Evolutionary conservation across 805 yeast genomes (phyloP), one percentile per base, ranked within the genome.

Genomic region (Kodamaea leandrae): DNA sequence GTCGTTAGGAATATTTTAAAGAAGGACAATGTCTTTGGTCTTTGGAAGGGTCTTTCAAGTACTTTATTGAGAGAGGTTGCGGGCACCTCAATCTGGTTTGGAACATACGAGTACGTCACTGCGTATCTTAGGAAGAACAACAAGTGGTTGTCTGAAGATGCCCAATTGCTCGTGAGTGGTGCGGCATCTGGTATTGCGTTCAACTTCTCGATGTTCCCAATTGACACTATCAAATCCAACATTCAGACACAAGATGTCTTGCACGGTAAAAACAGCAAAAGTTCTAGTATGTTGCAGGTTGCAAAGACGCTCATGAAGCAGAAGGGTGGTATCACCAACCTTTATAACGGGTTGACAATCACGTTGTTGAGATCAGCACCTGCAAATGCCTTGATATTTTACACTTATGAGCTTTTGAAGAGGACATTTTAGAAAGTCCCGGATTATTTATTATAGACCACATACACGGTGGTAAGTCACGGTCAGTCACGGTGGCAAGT

Each of bases 1-100:
- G 50, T 63, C 6, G 54, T 68, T 35, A 49, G 50, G 27, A 58
- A 64, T 3, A 70, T 85, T 0, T 49, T 27, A 27, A 32, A 51
- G 13, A 61, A 68, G 3, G 68, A 72, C 12, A 96, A 97, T 0
- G 5, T 86, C 0, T 32, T 50, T 7, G 96, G 96, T 0, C 70
- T 90, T 45, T 90, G 96, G 96, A 77, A 77, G 47, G 98, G 98
- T 2, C 89, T 89, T 50, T 67, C 80, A 0, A 82, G 93, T 15
- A 90, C 98, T 0, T 63, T 87, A 36, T 48, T 86, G 2, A 74
- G 97, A 52, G 98, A 90, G 58, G 74, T 86, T 27, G 83, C 89
- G 20, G 97, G 97, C 6, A 86, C 96, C 2, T 86, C 95, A 3
- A 82, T 91, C 2, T 90, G 97, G 97, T 90, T 90, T 65, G 91